Conservation (phyloP, 192 early-diverging fungal genomes). For the Phycomyces blakesleeanus region DNA sequence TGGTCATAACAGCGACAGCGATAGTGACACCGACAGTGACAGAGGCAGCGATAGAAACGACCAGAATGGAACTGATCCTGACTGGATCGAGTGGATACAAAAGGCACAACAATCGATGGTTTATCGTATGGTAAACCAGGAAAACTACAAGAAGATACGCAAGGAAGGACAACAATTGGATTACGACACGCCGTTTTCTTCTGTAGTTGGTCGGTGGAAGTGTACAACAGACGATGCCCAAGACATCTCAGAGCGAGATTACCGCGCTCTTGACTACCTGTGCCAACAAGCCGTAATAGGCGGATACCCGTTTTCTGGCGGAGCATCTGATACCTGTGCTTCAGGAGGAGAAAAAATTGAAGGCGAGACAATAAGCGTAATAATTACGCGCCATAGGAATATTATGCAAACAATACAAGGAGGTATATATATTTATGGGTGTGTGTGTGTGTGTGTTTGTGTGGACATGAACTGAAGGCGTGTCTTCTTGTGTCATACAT, state of each 20-base stretch:
- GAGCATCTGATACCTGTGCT: constrained; percentile 35
- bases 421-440: too few species aligned
- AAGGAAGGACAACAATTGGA: background rate
- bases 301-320: constrained; percentile 44
- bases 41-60: constrained; percentile 14
- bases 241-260: background rate
- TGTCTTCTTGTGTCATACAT: too few species aligned
- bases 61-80: background rate
- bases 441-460: too few species aligned
- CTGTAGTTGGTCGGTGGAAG: background rate
- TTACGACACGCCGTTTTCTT: constrained; percentile 26
- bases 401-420: constrained; percentile 30
- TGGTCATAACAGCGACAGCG: background rate
- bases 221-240: background rate
- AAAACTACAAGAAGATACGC: too few species aligned
- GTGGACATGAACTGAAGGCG: too few species aligned
- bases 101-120: too few species aligned
- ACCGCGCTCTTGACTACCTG: constrained; percentile 32
- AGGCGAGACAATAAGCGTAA: constrained; percentile 37
- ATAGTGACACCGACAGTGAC: background rate
- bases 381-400: constrained; percentile 27
- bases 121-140: too few species aligned
- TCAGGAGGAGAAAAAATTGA: constrained; percentile 40
- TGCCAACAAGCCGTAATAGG: constrained; percentile 44
- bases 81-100: too few species aligned